A percentile compares a stretch with the other conserved stretches of the same genome.
phyloP scores from a whole-genome alignment of 805 yeast genomes.

The Ogataea allantospora region DNA sequence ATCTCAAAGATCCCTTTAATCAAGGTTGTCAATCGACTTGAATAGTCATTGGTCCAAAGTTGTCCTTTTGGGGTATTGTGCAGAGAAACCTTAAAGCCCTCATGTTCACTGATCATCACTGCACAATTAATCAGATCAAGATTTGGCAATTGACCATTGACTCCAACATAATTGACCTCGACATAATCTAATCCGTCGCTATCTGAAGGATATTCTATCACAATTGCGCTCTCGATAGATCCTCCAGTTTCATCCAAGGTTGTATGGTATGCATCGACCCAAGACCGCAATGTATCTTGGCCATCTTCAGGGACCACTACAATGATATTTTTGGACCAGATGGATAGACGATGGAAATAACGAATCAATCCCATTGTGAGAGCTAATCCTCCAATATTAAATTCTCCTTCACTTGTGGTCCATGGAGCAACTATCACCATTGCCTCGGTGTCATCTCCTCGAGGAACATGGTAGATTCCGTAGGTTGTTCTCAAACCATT shows the following conservation, averaged over 20 bases:
- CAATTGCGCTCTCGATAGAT: constrained; percentile 84
- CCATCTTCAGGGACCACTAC: constrained; percentile 79
- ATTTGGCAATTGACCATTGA: constrained; percentile 95
- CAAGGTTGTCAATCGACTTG: constrained; percentile 56
- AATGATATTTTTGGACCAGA: constrained; percentile 94
- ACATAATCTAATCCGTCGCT: constrained; percentile 69
- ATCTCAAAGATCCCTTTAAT: constrained; percentile 64
- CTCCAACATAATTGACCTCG: constrained; percentile 79
- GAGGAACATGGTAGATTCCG: constrained; percentile 84
- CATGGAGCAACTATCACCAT: constrained; percentile 91
- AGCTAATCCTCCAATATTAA: constrained; percentile 80
- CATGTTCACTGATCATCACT: constrained; percentile 69
- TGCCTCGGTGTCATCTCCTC: constrained; percentile 96
- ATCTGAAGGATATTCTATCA: constrained; percentile 68
- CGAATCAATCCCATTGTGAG: constrained; percentile 70
- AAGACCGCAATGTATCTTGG: constrained; percentile 63
- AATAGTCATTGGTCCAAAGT: constrained; percentile 47
- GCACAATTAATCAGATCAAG: constrained; percentile 85
- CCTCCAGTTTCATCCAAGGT: constrained; percentile 88
- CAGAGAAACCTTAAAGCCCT: constrained; percentile 65
- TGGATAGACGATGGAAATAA: constrained; percentile 79
- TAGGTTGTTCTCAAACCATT: constrained; percentile 42
- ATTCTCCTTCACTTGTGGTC: constrained; percentile 60
- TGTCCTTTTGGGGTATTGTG: constrained; percentile 55
- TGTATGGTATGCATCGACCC: constrained; percentile 95